Base-by-base conservation (phyloP, 1,284 basidiomycete genomes). In the Cryptococcus hybrid region DNA sequence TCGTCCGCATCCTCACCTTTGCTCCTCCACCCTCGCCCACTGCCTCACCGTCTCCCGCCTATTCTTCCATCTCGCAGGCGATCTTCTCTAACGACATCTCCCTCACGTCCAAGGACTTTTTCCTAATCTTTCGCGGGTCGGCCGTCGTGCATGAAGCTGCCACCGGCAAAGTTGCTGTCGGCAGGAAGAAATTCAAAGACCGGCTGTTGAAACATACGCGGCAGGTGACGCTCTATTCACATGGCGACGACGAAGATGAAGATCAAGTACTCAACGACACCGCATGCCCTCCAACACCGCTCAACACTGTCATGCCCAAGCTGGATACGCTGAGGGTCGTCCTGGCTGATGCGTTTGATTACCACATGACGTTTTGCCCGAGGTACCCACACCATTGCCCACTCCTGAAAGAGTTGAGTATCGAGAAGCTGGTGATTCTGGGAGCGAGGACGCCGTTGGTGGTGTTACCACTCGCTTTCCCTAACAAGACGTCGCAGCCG, bases 281-380 rank as follows among this genome's bases (percentile, higher is more conserved):
- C 5, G 36, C 43, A 8, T 61, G 60, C 46, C 60, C 60, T 2
- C 51, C 53, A 34, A 43, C 56, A 2, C 24, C 60, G 9, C 47
- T 61, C 9, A 53, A 38, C 30, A 37, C 24, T 3, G 40, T 61
- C 12, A 47, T 56, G 48, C 60, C 60, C 2, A 36, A 47, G 12
- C 44, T 61, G 9, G 18, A 51, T 1, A 52, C 34, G 8, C 40
- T 61, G 8, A n/a, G 51, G 37, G 53, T 61, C 38, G 49, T 58
- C 44, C 49, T 61, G 24, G 38, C 54, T 2, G 54, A 58, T 30
- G 56, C 35, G 18, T 61, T 47, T 47, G 60, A 61, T 45, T 61
- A 61, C 40, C 60, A 61, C 43, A 43, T 48, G 8, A 51, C 55
- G 30, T 61, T 61, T 37, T 61, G 60, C 52, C 52, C 57, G 18